A percentile compares a stretch with the other conserved stretches of the same genome.
Conservation (phyloP, 2,329 filamentous ascomycete genomes). For the Aspergillus sp. region DNA sequence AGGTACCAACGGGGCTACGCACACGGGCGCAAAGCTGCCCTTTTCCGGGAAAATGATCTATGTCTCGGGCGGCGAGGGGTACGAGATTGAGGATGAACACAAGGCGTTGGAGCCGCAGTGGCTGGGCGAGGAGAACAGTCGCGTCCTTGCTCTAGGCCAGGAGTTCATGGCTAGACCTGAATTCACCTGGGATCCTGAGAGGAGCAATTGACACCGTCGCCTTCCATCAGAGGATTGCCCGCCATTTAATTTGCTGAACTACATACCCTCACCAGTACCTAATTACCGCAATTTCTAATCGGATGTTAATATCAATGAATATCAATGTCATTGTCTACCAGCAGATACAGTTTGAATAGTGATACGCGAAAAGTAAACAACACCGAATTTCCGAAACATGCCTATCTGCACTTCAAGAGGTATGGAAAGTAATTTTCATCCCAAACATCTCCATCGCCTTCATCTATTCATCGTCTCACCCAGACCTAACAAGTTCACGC, state of each 20-base stretch:
- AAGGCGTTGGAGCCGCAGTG: not conserved
- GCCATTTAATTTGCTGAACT: no score
- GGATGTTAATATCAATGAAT: no score
- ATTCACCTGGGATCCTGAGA: not conserved
- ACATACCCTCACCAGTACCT: not conserved
- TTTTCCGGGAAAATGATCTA: conserved; percentile 5
- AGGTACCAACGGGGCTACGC: not conserved
- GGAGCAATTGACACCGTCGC: not conserved
- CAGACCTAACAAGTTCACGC: not conserved
- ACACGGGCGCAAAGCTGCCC: not conserved
- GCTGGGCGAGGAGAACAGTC: conserved; percentile 3
- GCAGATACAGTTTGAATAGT: no score
- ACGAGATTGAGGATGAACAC: conserved; percentile 4
- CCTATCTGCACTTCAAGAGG: no score
- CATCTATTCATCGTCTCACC: no score
- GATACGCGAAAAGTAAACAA: no score
- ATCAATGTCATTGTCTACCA: no score
- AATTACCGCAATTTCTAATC: not conserved
- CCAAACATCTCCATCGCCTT: no score
- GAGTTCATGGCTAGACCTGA: not conserved
- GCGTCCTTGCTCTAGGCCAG: not conserved
- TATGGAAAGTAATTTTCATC: no score
- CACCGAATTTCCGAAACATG: no score
- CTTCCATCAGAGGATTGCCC: no score
- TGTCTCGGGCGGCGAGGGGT: conserved; percentile 1